Percentiles rank a stretch among this genome's conserved stretches.
Evolutionary conservation across 768 basidiomycete genomes (phyloP).

Genomic region (Leccinum subgranulosum): DNA sequence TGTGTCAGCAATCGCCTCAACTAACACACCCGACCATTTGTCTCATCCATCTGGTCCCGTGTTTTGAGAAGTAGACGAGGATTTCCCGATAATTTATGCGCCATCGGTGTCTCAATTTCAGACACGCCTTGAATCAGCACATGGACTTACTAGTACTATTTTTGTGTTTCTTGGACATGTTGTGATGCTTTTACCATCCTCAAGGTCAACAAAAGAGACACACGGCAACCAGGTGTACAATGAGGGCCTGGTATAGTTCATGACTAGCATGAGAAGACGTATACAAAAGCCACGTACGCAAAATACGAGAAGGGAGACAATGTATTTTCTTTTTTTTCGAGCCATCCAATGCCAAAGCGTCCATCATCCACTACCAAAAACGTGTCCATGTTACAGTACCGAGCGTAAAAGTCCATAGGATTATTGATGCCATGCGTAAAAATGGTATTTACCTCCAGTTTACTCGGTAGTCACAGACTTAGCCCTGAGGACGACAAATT

Average conservation of each 20-base stretch:
- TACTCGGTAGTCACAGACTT: constrained; percentile 78
- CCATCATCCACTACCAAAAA: constrained; percentile 27
- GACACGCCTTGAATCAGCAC: no score
- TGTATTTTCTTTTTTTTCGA: not conserved
- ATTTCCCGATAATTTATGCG: no score
- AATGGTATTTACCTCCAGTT: constrained; percentile 11
- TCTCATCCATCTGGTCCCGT: not conserved
- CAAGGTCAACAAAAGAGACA: not conserved
- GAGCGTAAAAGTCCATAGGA: constrained; percentile 15
- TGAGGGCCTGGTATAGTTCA: not conserved
- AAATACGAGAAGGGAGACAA: not conserved
- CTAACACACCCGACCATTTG: not conserved
- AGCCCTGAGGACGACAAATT: constrained; percentile 42
- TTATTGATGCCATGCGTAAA: not conserved
- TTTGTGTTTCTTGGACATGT: no score
- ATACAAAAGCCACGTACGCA: not conserved
- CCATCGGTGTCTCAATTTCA: no score
- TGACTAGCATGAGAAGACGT: not conserved
- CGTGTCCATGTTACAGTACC: constrained; percentile 17
- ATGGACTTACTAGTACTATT: no score
- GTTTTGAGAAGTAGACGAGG: not conserved
- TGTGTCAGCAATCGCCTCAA: no score
- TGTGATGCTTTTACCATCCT: not conserved
- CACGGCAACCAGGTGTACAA: not conserved
- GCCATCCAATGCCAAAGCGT: constrained; percentile 23